A percentile compares a stretch with the other conserved stretches of the same genome.
Evolutionary conservation across 2,329 filamentous ascomycete species (phyloP).

Genomic region (Colletotrichum falcatum): DNA sequence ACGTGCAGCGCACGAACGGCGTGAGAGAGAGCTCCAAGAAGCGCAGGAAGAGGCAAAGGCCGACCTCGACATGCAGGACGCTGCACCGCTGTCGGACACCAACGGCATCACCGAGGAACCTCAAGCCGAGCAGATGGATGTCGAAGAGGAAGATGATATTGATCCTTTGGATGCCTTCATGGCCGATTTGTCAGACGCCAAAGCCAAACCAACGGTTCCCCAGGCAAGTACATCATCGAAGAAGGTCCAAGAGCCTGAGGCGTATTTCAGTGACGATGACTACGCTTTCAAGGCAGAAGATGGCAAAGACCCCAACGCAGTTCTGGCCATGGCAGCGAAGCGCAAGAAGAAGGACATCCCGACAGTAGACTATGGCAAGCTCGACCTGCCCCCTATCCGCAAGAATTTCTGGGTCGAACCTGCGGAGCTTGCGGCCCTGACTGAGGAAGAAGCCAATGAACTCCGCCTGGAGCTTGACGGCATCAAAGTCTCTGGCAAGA

Average conservation of each 20-base stretch:
- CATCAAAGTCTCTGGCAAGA: conserved; percentile 90
- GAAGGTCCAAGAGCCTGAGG: conserved; percentile 77
- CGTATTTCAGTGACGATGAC: conserved; percentile 91
- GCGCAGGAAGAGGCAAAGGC: conserved; percentile 61
- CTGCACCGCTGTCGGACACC: conserved; percentile 38
- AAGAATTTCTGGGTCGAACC: conserved; percentile 98
- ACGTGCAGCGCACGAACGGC: conserved; percentile 85
- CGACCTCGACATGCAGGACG: conserved; percentile 36
- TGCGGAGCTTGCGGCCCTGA: conserved; percentile 83
- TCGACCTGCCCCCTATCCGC: conserved; percentile 86
- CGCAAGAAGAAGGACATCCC: conserved; percentile 98
- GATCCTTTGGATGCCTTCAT: conserved; percentile 99
- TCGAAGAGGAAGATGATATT: conserved; percentile 70
- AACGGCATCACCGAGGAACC: conserved; percentile 45
- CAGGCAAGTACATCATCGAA: conserved; percentile 53
- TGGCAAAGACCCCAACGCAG: conserved; percentile 59
- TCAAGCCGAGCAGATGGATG: conserved; percentile 63
- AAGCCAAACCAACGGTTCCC: conserved; percentile 44
- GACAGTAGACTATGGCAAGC: conserved; percentile 84
- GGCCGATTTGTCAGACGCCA: conserved; percentile 70
- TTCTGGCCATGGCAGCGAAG: conserved; percentile 69
- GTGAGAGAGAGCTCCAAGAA: conserved; percentile 73
- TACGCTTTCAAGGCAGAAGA: conserved; percentile 65
- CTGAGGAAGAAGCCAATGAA: conserved; percentile 84
- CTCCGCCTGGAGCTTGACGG: conserved; percentile 90